Percentiles rank a stretch among this genome's conserved stretches.
phyloP scores from a whole-genome alignment of 2,329 filamentous ascomycete species.

The Ophiocordyceps camponoti-floridani region DNA sequence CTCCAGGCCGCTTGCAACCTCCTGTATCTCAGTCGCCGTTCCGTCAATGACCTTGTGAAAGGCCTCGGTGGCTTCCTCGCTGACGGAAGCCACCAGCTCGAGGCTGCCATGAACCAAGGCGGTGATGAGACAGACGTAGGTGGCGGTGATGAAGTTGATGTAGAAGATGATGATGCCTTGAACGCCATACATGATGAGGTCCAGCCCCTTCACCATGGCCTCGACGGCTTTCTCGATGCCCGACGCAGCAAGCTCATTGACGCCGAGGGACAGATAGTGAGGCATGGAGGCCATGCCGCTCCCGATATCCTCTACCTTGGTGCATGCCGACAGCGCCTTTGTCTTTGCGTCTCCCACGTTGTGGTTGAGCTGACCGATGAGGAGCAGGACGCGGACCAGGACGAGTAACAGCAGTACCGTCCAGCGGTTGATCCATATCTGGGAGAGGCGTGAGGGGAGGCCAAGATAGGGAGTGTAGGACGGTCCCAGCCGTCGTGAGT shows the following conservation, averaged over 20 bases:
- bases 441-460: slow-evolving; percentile 73
- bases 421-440: slow-evolving; percentile 97
- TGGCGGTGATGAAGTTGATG: slow-evolving; percentile 80
- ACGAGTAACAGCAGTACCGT: slow-evolving; percentile 78
- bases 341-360: slow-evolving; percentile 59
- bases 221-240: slow-evolving; percentile 67
- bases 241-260: slow-evolving; percentile 69
- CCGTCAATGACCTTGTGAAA: slow-evolving; percentile 31
- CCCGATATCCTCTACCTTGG: slow-evolving; percentile 78
- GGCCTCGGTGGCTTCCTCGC: slow-evolving; percentile 31
- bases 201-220: slow-evolving; percentile 62
- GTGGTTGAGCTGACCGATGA: slow-evolving; percentile 52
- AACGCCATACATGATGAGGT: slow-evolving; percentile 64
- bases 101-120: slow-evolving; percentile 66
- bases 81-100: slow-evolving; percentile 39
- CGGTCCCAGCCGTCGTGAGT: not conserved
- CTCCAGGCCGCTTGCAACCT: slow-evolving; percentile 29
- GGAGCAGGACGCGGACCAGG: slow-evolving; percentile 62
- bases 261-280: slow-evolving; percentile 74
- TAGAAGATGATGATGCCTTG: slow-evolving; percentile 81
- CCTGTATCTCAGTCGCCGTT: slow-evolving; percentile 42
- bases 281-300: slow-evolving; percentile 97
- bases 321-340: slow-evolving; percentile 78
- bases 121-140: slow-evolving; percentile 78
- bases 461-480: slow-evolving; percentile 72